phyloP scores from a whole-genome alignment of 225 moss, liverwort and hornwort species.

The Bryoerythrophyllum caledonicum region DNA sequence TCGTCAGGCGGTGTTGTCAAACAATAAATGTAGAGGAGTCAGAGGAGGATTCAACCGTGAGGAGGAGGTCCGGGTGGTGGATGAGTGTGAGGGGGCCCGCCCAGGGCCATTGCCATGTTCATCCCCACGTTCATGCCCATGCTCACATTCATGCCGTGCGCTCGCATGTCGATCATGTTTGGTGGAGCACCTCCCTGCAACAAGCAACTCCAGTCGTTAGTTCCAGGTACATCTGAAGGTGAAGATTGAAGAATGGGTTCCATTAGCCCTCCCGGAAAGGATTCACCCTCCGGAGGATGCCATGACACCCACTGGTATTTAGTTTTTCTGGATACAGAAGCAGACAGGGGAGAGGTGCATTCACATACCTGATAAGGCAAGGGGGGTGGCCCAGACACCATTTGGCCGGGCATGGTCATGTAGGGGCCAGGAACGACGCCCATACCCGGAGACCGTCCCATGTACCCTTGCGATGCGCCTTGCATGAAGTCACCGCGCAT shows the following conservation, averaged over 20 bases:
- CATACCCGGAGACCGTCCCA: constrained; percentile 45
- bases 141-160: constrained; percentile 67
- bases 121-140: constrained; percentile 61
- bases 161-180: constrained; percentile 70
- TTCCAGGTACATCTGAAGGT: neutral
- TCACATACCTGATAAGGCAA: constrained; percentile 52
- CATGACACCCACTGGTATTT: too few species aligned
- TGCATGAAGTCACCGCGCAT: constrained; percentile 56
- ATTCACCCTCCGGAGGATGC: too few species aligned
- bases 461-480: constrained; percentile 53
- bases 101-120: constrained; percentile 61
- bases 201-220: constrained; percentile 14
- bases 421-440: constrained; percentile 55
- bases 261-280: too few species aligned
- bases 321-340: neutral
- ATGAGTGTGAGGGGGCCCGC: constrained; percentile 54
- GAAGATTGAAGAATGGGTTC: too few species aligned
- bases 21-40: constrained; percentile 1
- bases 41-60: constrained; percentile 35
- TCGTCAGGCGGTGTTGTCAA: neutral
- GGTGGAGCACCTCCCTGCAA: constrained; percentile 69
- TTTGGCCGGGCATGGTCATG: constrained; percentile 56
- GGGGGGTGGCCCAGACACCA: constrained; percentile 56
- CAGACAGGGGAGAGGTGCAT: neutral
- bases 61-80: constrained; percentile 65